Conservation (phyloP, 192 early-diverging fungal genomes). For the Backusella luteola region DNA sequence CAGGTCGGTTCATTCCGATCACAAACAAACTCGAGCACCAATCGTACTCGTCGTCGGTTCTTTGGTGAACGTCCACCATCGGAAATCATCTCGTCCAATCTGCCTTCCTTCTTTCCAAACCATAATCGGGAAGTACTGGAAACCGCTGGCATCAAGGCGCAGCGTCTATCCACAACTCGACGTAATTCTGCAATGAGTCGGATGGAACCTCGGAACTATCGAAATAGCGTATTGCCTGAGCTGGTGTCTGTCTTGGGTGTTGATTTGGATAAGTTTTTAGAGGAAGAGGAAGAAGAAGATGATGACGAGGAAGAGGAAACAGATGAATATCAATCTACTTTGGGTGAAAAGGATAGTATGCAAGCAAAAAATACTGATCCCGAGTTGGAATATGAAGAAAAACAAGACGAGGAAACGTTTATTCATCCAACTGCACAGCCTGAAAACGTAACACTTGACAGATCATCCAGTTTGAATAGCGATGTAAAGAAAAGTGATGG, state of each 20-base stretch:
- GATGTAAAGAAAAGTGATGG: not conserved
- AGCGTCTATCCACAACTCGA: conserved; percentile 31
- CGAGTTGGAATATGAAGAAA: conserved; percentile 26
- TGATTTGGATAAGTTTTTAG: conserved; percentile 37
- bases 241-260: conserved; percentile 36
- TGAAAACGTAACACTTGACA: not conserved
- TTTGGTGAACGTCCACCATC: conserved; percentile 95
- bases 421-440: not conserved
- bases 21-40: not conserved
- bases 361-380: not conserved
- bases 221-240: conserved; percentile 40
- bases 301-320: conserved; percentile 28
- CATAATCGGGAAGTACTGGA: conserved; percentile 38
- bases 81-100: conserved; percentile 88
- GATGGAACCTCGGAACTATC: conserved; percentile 23
- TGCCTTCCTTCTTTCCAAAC: conserved; percentile 91
- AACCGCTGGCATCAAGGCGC: conserved; percentile 39
- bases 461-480: not conserved
- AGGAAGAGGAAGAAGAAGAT: conserved; percentile 27
- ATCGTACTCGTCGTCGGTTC: conserved; percentile 58
- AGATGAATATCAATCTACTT: not conserved
- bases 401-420: not conserved
- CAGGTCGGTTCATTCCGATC: conserved; percentile 4
- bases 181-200: conserved; percentile 16
- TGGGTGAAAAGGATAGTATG: not conserved